A percentile compares a stretch with the other conserved stretches of the same genome.
phyloP scores from a whole-genome alignment of 257 asterid genomes.

The Solanum sparsipilum region DNA sequence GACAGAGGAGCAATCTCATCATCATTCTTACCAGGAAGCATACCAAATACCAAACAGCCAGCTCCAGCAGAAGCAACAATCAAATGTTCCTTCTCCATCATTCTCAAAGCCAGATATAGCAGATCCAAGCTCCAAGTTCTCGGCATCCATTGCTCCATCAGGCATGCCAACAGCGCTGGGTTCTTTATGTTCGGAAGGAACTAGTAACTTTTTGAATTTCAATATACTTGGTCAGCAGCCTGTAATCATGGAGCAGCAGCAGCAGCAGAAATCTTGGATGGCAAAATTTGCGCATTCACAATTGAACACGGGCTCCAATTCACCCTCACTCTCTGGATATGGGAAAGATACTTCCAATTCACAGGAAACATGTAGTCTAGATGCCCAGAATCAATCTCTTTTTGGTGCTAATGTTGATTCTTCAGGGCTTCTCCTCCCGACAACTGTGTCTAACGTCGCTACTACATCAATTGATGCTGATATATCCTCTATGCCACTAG shows the following conservation, averaged over 20 bases:
- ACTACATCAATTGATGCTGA: conserved; percentile 53
- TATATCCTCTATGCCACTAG: conserved; percentile 49
- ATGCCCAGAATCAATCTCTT: conserved; percentile 51
- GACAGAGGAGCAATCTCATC: conserved; percentile 35
- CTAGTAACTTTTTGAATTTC: conserved; percentile 45
- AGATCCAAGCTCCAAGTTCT: conserved; percentile 39
- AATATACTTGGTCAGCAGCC: conserved; percentile 56
- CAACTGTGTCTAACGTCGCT: conserved; percentile 41
- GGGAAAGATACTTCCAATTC: conserved; percentile 55
- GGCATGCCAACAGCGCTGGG: conserved; percentile 61
- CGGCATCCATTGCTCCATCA: conserved; percentile 37
- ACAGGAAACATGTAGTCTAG: conserved; percentile 50
- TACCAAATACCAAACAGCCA: conserved; percentile 43
- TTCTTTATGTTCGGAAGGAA: conserved; percentile 60
- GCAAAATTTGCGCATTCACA: conserved; percentile 43
- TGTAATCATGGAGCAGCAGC: conserved; percentile 45
- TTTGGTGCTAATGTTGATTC: conserved; percentile 56
- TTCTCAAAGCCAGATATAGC: conserved; percentile 49
- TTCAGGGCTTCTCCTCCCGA: conserved; percentile 65
- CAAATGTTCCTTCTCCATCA: conserved; percentile 59
- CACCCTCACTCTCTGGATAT: conserved; percentile 34
- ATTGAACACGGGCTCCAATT: conserved; percentile 26
- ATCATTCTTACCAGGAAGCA: conserved; percentile 48
- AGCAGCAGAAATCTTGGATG: conserved; percentile 68
- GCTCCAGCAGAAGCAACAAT: conserved; percentile 57